Conservation (phyloP, 2,329 filamentous ascomycete species). For the Biscogniauxia mediterranea region DNA sequence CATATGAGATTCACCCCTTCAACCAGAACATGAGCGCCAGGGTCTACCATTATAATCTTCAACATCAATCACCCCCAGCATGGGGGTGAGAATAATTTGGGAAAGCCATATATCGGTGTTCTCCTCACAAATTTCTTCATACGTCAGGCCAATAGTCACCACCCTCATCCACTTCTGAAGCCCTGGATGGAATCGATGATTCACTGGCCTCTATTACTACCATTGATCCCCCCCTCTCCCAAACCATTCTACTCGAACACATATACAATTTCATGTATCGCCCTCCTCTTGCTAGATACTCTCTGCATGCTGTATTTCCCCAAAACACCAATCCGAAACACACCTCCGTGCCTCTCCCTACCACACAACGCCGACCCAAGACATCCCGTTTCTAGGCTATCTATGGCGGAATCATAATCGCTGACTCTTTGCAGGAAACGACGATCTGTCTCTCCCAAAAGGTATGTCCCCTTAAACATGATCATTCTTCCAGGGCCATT, state of each 20-base stretch:
- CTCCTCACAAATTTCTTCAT: neutral
- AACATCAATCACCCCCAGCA: neutral
- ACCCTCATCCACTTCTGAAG: neutral
- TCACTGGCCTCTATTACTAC: neutral
- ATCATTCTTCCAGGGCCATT: neutral
- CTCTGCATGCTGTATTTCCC: neutral
- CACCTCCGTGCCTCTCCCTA: neutral
- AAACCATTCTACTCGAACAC: neutral
- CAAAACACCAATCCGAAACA: neutral
- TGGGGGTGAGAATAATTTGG: neutral
- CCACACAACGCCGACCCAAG: constrained; percentile 13
- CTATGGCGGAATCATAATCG: constrained; percentile 6
- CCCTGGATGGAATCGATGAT: neutral
- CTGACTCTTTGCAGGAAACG: constrained; percentile 49
- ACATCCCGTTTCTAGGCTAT: constrained; percentile 5
- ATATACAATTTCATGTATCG: neutral
- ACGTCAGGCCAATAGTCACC: neutral
- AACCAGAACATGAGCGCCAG: too few relatives aligned
- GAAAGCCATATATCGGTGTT: neutral
- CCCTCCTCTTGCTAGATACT: neutral
- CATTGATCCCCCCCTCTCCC: neutral
- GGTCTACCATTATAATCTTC: too few relatives aligned
- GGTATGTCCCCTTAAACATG: constrained; percentile 40
- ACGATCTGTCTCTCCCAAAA: constrained; percentile 64
- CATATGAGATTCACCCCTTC: too few relatives aligned